A percentile compares a stretch with the other conserved stretches of the same genome.
Evolutionary conservation across 2,329 filamentous ascomycete genomes (phyloP).

Genomic region (Neocucurbitaria cava): DNA sequence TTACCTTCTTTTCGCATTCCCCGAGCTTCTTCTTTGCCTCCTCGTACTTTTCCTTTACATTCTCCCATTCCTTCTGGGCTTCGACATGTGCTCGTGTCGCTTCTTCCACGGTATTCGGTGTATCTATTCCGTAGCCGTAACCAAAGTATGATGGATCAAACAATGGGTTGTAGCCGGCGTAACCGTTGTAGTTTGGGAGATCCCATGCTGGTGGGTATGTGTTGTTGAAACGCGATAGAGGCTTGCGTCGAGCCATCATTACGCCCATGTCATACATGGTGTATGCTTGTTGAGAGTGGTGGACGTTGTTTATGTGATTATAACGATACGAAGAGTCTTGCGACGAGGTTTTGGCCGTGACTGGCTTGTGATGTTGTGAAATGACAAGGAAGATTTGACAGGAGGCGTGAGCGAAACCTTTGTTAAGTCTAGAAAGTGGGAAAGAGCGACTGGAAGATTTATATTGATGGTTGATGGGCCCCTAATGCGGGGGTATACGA

Average conservation of each 20-base stretch:
- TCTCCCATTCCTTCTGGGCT: slow-evolving; percentile 16
- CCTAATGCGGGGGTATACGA: not conserved
- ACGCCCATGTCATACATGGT: slow-evolving; percentile 8
- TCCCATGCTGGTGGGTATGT: not conserved
- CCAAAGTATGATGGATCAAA: not conserved
- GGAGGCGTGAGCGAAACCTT: not conserved
- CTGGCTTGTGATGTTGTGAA: not conserved
- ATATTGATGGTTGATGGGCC: not conserved
- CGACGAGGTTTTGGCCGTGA: not conserved
- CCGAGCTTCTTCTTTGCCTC: slow-evolving; percentile 25
- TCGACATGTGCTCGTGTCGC: slow-evolving; percentile 23
- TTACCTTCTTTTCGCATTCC: slow-evolving; percentile 22
- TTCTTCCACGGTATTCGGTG: slow-evolving; percentile 13
- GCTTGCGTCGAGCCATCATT: not conserved
- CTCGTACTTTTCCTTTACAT: slow-evolving; percentile 19
- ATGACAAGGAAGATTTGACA: not conserved
- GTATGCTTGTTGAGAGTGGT: not conserved
- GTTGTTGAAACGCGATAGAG: not conserved
- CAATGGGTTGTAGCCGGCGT: not conserved
- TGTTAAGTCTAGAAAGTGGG: not conserved
- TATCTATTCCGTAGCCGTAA: not conserved
- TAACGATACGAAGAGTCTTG: not conserved
- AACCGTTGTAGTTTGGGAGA: not conserved
- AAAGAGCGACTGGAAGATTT: not conserved
- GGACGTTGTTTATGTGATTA: no score